Percentiles rank a stretch among this genome's conserved stretches.
Evolutionary conservation across 768 basidiomycete genomes (phyloP).

Genomic region (Auriscalpium vulgare): DNA sequence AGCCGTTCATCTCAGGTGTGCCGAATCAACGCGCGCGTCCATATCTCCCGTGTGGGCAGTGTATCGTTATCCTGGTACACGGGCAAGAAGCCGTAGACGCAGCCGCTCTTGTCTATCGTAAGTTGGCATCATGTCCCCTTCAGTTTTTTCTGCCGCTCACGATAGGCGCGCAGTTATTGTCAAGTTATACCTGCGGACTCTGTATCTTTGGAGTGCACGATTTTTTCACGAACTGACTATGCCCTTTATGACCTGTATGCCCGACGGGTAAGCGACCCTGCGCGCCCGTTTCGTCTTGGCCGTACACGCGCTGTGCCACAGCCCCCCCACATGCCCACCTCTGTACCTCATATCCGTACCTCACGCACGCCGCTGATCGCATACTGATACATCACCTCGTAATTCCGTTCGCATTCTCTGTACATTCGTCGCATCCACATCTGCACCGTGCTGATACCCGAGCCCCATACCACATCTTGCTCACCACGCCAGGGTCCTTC

Average conservation of each 20-base stretch:
- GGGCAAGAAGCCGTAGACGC: slow-evolving; percentile 34
- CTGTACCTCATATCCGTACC: background rate
- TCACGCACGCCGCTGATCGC: background rate
- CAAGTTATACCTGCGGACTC: background rate
- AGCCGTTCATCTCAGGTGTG: slow-evolving; percentile 45
- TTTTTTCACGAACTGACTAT: slow-evolving; percentile 9
- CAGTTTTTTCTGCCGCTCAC: too few species aligned
- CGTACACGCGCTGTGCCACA: background rate
- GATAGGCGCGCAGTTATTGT: too few species aligned
- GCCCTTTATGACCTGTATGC: slow-evolving; percentile 5
- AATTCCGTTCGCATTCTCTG: background rate
- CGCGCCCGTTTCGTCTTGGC: background rate
- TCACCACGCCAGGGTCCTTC: background rate
- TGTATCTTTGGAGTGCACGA: slow-evolving; percentile 13
- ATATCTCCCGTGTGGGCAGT: slow-evolving; percentile 69
- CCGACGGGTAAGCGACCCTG: background rate
- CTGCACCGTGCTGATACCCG: background rate
- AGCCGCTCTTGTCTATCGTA: background rate
- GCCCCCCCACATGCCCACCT: background rate
- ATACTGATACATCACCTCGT: background rate
- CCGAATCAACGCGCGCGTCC: slow-evolving; percentile 67
- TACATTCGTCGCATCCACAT: background rate
- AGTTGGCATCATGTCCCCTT: background rate
- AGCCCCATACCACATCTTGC: background rate
- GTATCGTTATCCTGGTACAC: slow-evolving; percentile 70